phyloP scores from a whole-genome alignment of 352 stramenopile genomes.

The Pythium guiyangense region DNA sequence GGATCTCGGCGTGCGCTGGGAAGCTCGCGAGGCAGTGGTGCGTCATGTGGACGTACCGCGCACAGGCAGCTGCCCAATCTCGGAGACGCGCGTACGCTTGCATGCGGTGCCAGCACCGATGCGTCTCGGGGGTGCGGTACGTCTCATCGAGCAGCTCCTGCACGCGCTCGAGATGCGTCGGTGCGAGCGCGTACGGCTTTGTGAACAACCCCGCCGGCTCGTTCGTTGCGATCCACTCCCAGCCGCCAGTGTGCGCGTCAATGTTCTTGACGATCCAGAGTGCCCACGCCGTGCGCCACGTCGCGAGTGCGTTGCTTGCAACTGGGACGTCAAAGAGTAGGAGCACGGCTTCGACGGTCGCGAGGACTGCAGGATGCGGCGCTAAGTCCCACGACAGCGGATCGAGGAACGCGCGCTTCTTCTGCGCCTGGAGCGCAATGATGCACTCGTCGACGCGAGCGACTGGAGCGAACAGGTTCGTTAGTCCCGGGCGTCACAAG shows the following conservation, averaged over 20 bases:
- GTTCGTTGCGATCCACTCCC: constrained; percentile 62
- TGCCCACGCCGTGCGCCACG: constrained; percentile 48
- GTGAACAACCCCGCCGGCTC: constrained; percentile 66
- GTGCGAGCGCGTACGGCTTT: constrained; percentile 56
- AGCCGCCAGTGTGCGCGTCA: constrained; percentile 51
- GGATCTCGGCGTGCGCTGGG: constrained; percentile 31
- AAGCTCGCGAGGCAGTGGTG: constrained; percentile 46
- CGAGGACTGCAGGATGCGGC: constrained; percentile 36
- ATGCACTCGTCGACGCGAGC: constrained; percentile 52
- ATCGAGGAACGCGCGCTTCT: constrained; percentile 58
- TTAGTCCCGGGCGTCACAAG: no score
- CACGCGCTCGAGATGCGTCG: constrained; percentile 30
- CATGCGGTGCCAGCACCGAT: constrained; percentile 56
- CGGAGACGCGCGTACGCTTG: constrained; percentile 42
- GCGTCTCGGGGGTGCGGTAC: constrained; percentile 11
- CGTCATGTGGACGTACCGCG: constrained; percentile 52
- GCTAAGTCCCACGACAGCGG: constrained; percentile 55
- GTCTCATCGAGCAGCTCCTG: constrained; percentile 22
- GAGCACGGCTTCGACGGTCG: constrained; percentile 45
- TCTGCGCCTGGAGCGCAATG: constrained; percentile 49
- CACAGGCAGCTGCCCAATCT: constrained; percentile 42
- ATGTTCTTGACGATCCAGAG: constrained; percentile 81
- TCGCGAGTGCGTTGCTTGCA: constrained; percentile 19
- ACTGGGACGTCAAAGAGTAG: constrained; percentile 47
- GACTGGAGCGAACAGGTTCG: constrained; percentile 19